phyloP scores from a whole-genome alignment of 306 rosid genomes.

The Carpinus viminea region DNA sequence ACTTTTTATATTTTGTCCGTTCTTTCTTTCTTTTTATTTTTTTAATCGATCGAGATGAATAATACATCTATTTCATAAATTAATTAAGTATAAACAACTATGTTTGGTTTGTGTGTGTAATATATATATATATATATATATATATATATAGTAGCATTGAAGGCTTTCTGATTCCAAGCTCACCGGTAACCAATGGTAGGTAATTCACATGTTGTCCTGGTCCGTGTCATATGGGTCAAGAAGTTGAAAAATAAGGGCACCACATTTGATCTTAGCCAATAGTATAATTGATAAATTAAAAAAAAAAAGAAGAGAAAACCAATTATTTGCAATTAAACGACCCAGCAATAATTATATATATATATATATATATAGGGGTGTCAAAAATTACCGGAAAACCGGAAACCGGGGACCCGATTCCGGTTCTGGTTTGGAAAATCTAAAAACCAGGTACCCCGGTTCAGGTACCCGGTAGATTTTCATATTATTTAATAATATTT shows the following conservation, averaged over 20 bases:
- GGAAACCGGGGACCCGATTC: no score
- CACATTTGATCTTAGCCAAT: not conserved
- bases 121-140: not conserved
- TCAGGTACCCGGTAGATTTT: no score
- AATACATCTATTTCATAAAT: not conserved
- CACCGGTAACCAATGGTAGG: conserved; percentile 12
- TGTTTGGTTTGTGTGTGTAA: not conserved
- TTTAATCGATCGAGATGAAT: not conserved
- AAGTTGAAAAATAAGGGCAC: not conserved
- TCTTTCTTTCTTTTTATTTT: no score
- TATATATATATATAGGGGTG: no score
- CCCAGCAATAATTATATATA: no score
- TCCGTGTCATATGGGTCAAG: conserved; percentile 22
- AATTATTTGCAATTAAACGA: no score
- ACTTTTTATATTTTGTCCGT: not conserved
- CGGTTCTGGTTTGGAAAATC: no score
- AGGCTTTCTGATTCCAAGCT: not conserved
- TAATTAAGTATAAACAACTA: not conserved
- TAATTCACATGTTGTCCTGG: conserved; percentile 27
- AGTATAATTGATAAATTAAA: not conserved
- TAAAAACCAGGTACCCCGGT: no score
- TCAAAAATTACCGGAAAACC: no score
- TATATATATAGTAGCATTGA: conserved; percentile 6
- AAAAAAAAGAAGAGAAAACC: not conserved
- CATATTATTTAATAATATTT: no score